Evolutionary conservation across 495 filamentous ascomycete species (phyloP), one percentile per base, ranked within the genome.

Genomic region (Aspergillus avenaceus): DNA sequence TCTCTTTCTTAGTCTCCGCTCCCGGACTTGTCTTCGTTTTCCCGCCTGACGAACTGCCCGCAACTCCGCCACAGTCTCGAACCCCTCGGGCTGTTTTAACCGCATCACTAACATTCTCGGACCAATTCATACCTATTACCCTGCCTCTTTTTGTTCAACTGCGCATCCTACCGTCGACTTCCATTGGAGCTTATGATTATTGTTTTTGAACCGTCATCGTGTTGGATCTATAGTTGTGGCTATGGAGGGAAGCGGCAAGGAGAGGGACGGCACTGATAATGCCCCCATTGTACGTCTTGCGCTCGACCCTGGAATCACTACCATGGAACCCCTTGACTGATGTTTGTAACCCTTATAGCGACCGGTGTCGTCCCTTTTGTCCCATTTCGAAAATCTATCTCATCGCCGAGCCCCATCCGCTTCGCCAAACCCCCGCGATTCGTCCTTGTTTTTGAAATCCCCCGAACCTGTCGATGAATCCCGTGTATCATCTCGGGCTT

Each of bases 301-400:
- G 37, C 60, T 37, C 23, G 11, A 8, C 22, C 37, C 19, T 22
- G n/a, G n/a, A 14, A 21, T 36, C 24, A 18, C 26, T 14, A 16
- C 16, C 2, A 19, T 43, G 13, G 4, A 3, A 12, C 12, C 26
- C 16, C 25, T 21, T n/a, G n/a, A 38, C 53, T 62, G 49, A 65
- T 41, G 44, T 41, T 44, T 48, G 56, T 19, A 51, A 41, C 13
- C 9, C 44, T 31, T 54, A 29, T 54, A 79, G 75, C 75, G 80
- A 74, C 88, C 93, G 0, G 93, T 98, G 22, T 98, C 93, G 34
- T 95, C 92, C 38, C 75, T 97, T 26, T 80, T 89, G 41, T 93
- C 91, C 34, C 86, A 92, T 63, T 98, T 98, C 61, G 93, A 98
- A 75, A 86, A 86, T 49, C 84, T 96, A 64, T 79, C 84, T 29